Evolutionary conservation across 2,329 filamentous ascomycete genomes (phyloP), one percentile per base, ranked within the genome.

Genomic region (Fusarium metavorans): DNA sequence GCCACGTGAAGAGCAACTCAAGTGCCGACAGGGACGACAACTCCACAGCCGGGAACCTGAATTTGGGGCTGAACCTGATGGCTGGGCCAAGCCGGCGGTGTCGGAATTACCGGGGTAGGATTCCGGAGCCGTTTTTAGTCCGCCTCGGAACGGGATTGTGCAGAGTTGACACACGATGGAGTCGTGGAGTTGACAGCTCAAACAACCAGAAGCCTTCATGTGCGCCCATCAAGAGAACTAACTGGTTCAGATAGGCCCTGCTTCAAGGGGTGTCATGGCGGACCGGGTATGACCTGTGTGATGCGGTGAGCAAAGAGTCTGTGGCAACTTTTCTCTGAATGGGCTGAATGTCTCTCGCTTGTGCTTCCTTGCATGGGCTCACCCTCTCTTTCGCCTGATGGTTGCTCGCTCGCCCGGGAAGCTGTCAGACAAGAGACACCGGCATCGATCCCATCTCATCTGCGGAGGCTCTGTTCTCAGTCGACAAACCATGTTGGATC

Each of bases 401-500:
- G 39, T 35, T 30, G 60, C 30, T 25, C 37, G 50, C 25, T 52
- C 25, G 25, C 48, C 43, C 43, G 23, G 43, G 43, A 43, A 58
- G 37, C 35, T 65, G 52, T 65, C 52, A 64, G 50, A 64, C 25
- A n/a, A 25, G 14, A 35, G 23, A 10, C 16, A 41, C n/a, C 32
- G 27, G 61, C 62, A 65, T 64, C 62, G 34, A 54, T 50, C 25
- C 60, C 45, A 61, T 62, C 67, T 67, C 68, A 71, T 66, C 45
- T 71, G 48, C 62, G 72, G 72, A 75, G 72, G 72, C 72, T 74
- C 72, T 73, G 70, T 75, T 62, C 66, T 75, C 35, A 73, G 72
- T 70, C 59, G 54, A 64, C 66, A 32, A 18, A 43, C 35, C 50
- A 56, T 58, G 23, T 25, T 13, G 35, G 30, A 41, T 52, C 48